A percentile compares a stretch with the other conserved stretches of the same genome.
phyloP scores from a whole-genome alignment of 768 basidiomycete species.

The Phallus indusiatus region DNA sequence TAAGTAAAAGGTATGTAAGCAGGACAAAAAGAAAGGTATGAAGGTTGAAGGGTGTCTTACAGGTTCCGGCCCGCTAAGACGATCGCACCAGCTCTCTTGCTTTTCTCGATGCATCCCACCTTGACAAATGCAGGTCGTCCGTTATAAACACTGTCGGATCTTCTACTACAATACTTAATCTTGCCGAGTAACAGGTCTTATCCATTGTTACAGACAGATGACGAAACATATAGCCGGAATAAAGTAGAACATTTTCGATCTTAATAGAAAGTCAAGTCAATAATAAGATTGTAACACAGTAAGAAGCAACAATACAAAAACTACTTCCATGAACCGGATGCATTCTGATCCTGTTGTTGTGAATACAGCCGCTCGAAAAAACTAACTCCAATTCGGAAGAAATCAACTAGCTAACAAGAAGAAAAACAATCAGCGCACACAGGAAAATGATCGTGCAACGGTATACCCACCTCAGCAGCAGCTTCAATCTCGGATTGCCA shows the following conservation, averaged over 20 bases:
- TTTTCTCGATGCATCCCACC: conserved; percentile 72
- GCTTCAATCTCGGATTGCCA: conserved; percentile 99
- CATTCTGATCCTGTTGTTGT: conserved; percentile 83
- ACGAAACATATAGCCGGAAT: conserved; percentile 84
- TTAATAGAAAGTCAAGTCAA: conserved; percentile 18
- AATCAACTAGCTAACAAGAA: conserved; percentile 79
- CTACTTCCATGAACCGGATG: conserved; percentile 88
- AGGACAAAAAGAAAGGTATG: too few relatives aligned
- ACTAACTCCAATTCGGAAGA: conserved; percentile 94
- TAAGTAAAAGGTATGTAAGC: too few relatives aligned
- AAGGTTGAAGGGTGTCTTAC: too few relatives aligned
- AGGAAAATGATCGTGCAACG: neutral
- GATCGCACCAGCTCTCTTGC: conserved; percentile 80
- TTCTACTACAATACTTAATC: conserved; percentile 75
- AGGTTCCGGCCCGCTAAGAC: conserved; percentile 77
- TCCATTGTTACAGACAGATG: conserved; percentile 71
- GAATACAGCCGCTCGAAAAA: conserved; percentile 92
- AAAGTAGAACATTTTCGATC: conserved; percentile 97
- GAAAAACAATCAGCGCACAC: too few relatives aligned
- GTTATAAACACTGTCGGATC: conserved; percentile 58
- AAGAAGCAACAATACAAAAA: conserved; percentile 8
- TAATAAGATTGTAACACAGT: neutral
- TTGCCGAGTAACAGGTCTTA: conserved; percentile 70
- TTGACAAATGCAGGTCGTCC: conserved; percentile 85
- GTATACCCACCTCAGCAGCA: conserved; percentile 78